Evolutionary conservation across 2,329 filamentous ascomycete species (phyloP).

Genomic region (Hyphodiscus sp.): DNA sequence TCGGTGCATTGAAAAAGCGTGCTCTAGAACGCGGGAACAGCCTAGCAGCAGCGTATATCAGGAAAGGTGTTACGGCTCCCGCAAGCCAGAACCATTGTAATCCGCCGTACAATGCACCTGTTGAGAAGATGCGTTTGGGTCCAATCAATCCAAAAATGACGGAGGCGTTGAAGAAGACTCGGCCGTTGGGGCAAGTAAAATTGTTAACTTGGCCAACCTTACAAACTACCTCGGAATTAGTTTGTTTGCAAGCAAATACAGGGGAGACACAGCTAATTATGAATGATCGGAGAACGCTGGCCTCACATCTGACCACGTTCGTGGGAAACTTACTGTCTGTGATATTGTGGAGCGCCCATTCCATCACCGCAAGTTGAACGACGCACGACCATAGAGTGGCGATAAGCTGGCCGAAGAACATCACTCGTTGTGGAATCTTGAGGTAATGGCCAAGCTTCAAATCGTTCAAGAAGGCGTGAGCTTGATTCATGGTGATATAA

Average conservation of each 20-base stretch:
- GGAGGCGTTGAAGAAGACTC: conserved; percentile 53
- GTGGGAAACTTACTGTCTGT: conserved; percentile 32
- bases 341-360: conserved; percentile 55
- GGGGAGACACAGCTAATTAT: no score
- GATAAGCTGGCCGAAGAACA: conserved; percentile 60
- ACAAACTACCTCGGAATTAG: conserved; percentile 40
- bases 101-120: conserved; percentile 52
- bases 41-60: conserved; percentile 48
- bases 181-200: conserved; percentile 42
- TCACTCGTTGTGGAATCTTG: conserved; percentile 56
- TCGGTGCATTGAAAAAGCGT: conserved; percentile 30
- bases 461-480: conserved; percentile 16
- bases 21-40: conserved; percentile 55
- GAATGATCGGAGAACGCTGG: no score
- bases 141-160: conserved; percentile 70
- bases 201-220: conserved; percentile 37
- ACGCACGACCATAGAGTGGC: conserved; percentile 61
- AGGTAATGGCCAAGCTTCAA: conserved; percentile 48
- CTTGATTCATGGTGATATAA: conserved; percentile 11
- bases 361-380: conserved; percentile 59
- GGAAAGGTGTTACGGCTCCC: conserved; percentile 54
- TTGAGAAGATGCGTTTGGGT: conserved; percentile 61
- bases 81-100: conserved; percentile 69
- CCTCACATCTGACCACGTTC: no score
- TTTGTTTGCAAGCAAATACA: no score